Evolutionary conservation across 2,329 filamentous ascomycete genomes (phyloP).

Genomic region (Metarhizium brunneum): DNA sequence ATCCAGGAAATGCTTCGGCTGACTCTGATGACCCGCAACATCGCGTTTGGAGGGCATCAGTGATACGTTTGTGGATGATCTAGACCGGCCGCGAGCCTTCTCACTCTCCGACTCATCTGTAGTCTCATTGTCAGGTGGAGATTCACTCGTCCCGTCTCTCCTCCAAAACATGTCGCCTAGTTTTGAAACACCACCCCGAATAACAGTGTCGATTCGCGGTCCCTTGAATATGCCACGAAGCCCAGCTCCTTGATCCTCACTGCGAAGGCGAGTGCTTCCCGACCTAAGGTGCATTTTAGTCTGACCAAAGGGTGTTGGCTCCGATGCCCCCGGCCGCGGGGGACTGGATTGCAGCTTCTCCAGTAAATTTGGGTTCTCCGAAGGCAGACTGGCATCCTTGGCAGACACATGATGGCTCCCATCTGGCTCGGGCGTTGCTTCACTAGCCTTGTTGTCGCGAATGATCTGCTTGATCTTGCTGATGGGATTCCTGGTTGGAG

Average conservation of each 20-base stretch:
- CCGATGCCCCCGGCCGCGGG: slow-evolving; percentile 26
- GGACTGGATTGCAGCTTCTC: slow-evolving; percentile 9
- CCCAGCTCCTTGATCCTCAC: slow-evolving; percentile 21
- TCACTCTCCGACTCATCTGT: slow-evolving; percentile 43
- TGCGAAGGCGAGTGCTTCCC: slow-evolving; percentile 36
- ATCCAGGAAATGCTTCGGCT: slow-evolving; percentile 38
- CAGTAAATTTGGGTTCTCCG: slow-evolving; percentile 12
- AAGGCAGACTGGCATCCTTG: slow-evolving; percentile 15
- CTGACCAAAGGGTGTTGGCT: slow-evolving; percentile 6
- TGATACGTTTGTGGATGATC: slow-evolving; percentile 25
- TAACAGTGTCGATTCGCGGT: slow-evolving; percentile 61
- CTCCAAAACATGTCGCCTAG: slow-evolving; percentile 49
- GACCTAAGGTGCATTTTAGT: slow-evolving; percentile 32
- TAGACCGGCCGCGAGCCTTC: slow-evolving; percentile 27
- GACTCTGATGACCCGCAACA: slow-evolving; percentile 18
- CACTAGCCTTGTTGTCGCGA: slow-evolving; percentile 43
- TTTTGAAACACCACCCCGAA: slow-evolving; percentile 50
- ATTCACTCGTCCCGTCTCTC: slow-evolving; percentile 31
- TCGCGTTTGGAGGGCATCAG: slow-evolving; percentile 23
- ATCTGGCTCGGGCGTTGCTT: slow-evolving; percentile 29
- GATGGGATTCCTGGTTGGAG: slow-evolving; percentile 53
- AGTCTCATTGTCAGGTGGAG: slow-evolving; percentile 28
- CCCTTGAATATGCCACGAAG: slow-evolving; percentile 63
- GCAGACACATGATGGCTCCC: slow-evolving; percentile 16
- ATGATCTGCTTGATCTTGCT: slow-evolving; percentile 47